These are phyloP conservation scores for Spathaspora boniae DNA, from an alignment of 805 yeast genomes.

Conservation along the genomic window DNA sequence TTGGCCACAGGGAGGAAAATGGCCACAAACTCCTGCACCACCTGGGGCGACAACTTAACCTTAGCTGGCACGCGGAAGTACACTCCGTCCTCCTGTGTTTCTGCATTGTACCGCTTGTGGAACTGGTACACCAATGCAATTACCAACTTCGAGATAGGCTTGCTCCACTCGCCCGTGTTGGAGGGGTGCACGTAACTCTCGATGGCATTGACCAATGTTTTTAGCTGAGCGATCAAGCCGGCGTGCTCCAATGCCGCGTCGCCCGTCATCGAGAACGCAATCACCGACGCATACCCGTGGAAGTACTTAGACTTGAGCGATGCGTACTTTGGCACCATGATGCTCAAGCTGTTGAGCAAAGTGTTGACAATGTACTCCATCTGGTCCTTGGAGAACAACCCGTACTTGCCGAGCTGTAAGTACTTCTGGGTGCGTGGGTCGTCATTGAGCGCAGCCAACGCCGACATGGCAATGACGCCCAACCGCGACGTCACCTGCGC, in stretches of 20 bases:
- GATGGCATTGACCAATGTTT: conserved; percentile 60
- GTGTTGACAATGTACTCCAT: conserved; percentile 57
- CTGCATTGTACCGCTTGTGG: conserved; percentile 55
- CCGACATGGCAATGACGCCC: conserved; percentile 55
- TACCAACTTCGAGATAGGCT: conserved; percentile 62
- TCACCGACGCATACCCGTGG: conserved; percentile 40
- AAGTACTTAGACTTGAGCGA: conserved; percentile 38
- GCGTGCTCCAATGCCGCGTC: conserved; percentile 32
- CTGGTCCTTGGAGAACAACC: conserved; percentile 64
- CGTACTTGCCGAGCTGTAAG: conserved; percentile 46
- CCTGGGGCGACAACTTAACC: conserved; percentile 28
- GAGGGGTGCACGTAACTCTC: conserved; percentile 90
- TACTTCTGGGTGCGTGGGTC: conserved; percentile 13
- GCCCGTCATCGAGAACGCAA: conserved; percentile 64
- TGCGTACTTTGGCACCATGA: conserved; percentile 46
- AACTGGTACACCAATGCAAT: conserved; percentile 56
- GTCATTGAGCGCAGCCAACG: conserved; percentile 30
- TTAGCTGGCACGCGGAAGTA: conserved; percentile 23
- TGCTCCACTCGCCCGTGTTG: conserved; percentile 86
- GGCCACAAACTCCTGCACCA: conserved; percentile 44
- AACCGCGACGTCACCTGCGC: conserved; percentile 61
- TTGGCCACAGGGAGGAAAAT: conserved; percentile 54
- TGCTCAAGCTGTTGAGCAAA: conserved; percentile 42
- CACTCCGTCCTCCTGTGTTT: conserved; percentile 33
- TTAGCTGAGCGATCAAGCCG: conserved; percentile 51